Base-by-base conservation (phyloP, 176 grass and related monocot species). In the Lolium multiflorum region DNA sequence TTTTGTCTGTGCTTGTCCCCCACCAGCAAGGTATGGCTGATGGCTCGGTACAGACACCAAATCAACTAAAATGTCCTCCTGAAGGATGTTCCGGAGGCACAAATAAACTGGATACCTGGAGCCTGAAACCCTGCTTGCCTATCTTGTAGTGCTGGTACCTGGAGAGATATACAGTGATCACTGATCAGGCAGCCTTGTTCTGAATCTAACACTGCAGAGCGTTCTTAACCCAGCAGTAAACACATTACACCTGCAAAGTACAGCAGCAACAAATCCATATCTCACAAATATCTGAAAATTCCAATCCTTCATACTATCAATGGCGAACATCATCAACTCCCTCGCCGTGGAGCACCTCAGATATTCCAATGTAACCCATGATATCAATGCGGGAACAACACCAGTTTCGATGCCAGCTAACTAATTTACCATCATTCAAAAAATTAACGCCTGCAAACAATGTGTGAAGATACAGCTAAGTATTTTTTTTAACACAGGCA, bases 181-280 rank as follows among this genome's bases (percentile, higher is more conserved):
- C n/a, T 24, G 22, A 49, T 49, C 12, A 35, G 31, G 31, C 31
- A 28, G 28, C 28, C 28, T n/a, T n/a, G n/a, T 13, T 49, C 71
- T 74, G 43, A 74, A 49, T 24, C 49, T 49, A 74, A 49, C 44
- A 22, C 12, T 1, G 11, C 71, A 49, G 71, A 47, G 44, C 3
- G 41, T 21, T 73, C 21, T 7, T 3, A 3, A 43, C 41, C 39
- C 41, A 43, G 41, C 41, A 43, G 64, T 28, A 67, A 67, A 13
- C 28, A 67, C 64, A 67, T 38, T 37, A 67, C 13, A 67, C 1
- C 64, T 38, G 64, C 64, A 37, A 16, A 0, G 25, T 67, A 28
- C 64, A 67, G 15, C 64, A 67, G 28, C 26, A 67, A 9, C 28
- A 67, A 67, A 67, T 67, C 63, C 44, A 73, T 10, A 67, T 67